These are phyloP conservation scores for Termitomyces titanicus DNA, from an alignment of 768 basidiomycete species.

Conservation along the genomic window DNA sequence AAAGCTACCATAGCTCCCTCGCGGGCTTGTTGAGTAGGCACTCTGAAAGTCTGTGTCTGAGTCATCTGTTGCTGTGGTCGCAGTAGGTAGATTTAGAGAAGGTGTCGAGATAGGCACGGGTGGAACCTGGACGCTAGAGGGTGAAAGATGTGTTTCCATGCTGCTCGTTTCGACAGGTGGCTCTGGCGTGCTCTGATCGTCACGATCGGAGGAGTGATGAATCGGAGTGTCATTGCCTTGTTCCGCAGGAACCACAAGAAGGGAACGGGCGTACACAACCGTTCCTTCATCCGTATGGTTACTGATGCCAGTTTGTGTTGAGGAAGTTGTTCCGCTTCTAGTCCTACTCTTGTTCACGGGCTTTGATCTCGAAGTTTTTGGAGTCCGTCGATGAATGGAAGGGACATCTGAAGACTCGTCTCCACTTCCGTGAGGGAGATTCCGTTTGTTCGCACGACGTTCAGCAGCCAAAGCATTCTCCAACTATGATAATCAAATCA, in stretches of 20 bases:
- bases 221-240: constrained; percentile 38
- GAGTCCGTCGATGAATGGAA: constrained; percentile 39
- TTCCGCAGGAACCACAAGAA: constrained; percentile 29
- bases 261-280: constrained; percentile 20
- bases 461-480: constrained; percentile 72
- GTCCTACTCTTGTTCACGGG: constrained; percentile 38
- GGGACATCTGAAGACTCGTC: constrained; percentile 51
- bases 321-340: constrained; percentile 64
- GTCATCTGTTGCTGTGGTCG: constrained; percentile 49
- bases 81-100: constrained; percentile 12
- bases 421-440: constrained; percentile 45
- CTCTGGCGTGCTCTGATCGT: constrained; percentile 32
- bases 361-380: constrained; percentile 26
- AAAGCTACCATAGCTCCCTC: constrained; percentile 58
- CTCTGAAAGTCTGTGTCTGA: constrained; percentile 88
- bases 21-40: constrained; percentile 75
- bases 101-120: constrained; percentile 19
- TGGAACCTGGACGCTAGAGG: constrained; percentile 5
- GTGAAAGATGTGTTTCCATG: constrained; percentile 21
- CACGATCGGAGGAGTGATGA: constrained; percentile 31
- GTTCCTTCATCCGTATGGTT: constrained; percentile 27
- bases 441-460: constrained; percentile 39
- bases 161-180: constrained; percentile 26
- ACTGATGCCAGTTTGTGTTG: constrained; percentile 44
- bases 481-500: constrained; percentile 41